Conservation (phyloP, 257 asterid species). For the Avicennia marina region DNA sequence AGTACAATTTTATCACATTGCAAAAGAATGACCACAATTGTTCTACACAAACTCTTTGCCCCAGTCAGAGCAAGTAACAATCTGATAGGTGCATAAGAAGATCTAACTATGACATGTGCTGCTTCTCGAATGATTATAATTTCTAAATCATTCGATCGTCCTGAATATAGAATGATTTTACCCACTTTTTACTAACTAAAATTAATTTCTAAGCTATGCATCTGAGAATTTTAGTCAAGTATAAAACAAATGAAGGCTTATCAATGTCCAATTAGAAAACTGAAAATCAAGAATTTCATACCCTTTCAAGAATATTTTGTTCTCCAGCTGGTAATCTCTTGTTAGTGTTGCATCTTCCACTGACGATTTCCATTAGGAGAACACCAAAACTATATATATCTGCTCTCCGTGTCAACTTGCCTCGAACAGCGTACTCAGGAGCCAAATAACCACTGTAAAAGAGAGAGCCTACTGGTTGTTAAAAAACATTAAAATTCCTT, state of each 20-base stretch:
- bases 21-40: neutral
- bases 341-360: conserved; percentile 76
- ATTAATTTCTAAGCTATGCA: no score
- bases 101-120: neutral
- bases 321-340: conserved; percentile 53
- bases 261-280: no score
- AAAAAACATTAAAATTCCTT: neutral
- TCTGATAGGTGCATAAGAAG: neutral
- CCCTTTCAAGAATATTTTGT: conserved; percentile 77
- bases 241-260: no score
- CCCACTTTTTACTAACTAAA: neutral
- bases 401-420: conserved; percentile 82
- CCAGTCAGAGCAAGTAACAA: neutral
- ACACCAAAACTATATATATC: conserved; percentile 86
- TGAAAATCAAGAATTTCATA: conserved; percentile 23
- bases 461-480: conserved; percentile 1
- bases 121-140: neutral
- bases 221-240: no score
- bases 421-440: conserved; percentile 86
- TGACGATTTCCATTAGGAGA: conserved; percentile 74
- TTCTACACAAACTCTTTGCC: neutral
- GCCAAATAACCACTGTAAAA: conserved; percentile 87
- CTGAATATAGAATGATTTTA: neutral
- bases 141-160: neutral
- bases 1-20: no score